Percentiles rank a stretch among this genome's conserved stretches.
These are phyloP conservation scores for Ampelocalamus luodianensis DNA, from an alignment of 176 grass and related monocot species.

Conservation along the genomic window DNA sequence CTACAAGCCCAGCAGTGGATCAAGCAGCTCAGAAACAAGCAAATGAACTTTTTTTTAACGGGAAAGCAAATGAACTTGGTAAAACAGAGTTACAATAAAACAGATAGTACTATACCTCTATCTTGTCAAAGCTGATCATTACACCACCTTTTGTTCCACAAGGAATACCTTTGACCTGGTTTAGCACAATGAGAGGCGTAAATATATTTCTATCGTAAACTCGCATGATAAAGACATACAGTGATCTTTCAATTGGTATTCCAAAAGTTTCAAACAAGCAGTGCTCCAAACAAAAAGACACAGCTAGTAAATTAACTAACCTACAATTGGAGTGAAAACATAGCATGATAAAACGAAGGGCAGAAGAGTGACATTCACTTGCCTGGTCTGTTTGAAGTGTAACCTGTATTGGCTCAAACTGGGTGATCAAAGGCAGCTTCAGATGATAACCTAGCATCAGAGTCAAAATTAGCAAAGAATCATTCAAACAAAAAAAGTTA, in stretches of 20 bases:
- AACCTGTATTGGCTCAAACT: slow-evolving; percentile 96
- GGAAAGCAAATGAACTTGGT: slow-evolving; percentile 5
- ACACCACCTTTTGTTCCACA: slow-evolving; percentile 99
- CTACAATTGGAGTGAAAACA: background rate
- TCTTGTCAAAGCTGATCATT: slow-evolving; percentile 99
- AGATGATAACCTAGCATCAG: slow-evolving; percentile 80
- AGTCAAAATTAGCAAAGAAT: slow-evolving; percentile 27
- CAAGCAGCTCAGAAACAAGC: slow-evolving; percentile 24
- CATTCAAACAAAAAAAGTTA: slow-evolving; percentile 18
- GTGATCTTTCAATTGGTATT: background rate
- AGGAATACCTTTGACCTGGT: slow-evolving; percentile 96
- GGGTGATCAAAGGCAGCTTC: slow-evolving; percentile 88
- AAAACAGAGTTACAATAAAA: slow-evolving; percentile 20
- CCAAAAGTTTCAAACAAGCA: slow-evolving; percentile 31
- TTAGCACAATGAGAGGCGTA: slow-evolving; percentile 5
- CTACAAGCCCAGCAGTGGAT: slow-evolving; percentile 40
- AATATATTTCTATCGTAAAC: slow-evolving; percentile 24
- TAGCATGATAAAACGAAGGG: background rate
- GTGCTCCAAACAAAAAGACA: background rate
- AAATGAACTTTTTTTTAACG: background rate
- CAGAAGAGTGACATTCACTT: slow-evolving; percentile 40
- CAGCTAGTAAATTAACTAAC: background rate
- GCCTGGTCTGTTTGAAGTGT: slow-evolving; percentile 97
- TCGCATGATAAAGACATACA: slow-evolving; percentile 22
- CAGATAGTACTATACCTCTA: slow-evolving; percentile 70